Evolutionary conservation across 768 basidiomycete species (phyloP).

Genomic region (Rhodotorula paludigena): DNA sequence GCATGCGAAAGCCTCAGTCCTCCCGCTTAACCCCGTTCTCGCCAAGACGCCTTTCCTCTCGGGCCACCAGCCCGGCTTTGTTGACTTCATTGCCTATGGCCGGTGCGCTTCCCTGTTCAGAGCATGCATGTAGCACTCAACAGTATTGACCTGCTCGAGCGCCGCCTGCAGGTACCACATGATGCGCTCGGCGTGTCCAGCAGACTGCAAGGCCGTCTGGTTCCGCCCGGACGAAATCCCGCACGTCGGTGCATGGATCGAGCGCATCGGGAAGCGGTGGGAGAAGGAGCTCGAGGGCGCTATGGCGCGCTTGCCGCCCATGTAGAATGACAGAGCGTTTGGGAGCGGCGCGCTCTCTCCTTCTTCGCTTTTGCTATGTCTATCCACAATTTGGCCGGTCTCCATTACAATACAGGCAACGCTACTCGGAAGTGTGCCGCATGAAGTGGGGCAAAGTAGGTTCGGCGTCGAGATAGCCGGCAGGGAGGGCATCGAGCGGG

Average conservation of each 20-base stretch:
- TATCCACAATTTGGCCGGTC: too few relatives aligned
- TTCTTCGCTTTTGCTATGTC: too few relatives aligned
- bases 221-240: not conserved
- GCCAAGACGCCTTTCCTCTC: not conserved
- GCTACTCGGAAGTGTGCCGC: too few relatives aligned
- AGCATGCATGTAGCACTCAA: too few relatives aligned
- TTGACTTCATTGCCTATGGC: slow-evolving; percentile 18
- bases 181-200: slow-evolving; percentile 1
- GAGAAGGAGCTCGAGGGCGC: slow-evolving; percentile 4
- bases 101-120: too few relatives aligned
- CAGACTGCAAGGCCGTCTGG: not conserved
- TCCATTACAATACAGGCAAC: not conserved
- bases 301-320: slow-evolving; percentile 5
- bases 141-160: too few relatives aligned
- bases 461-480: too few relatives aligned
- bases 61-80: slow-evolving; percentile 14
- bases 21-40: slow-evolving; percentile 7
- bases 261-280: slow-evolving; percentile 3
- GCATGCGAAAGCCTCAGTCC: slow-evolving; percentile 1
- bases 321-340: too few relatives aligned
- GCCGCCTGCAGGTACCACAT: too few relatives aligned
- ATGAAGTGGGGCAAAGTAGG: too few relatives aligned
- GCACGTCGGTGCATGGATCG: slow-evolving; percentile 10
- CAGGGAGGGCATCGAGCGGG: too few relatives aligned
- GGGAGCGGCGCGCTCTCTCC: too few relatives aligned